These are phyloP conservation scores for Candida sojae DNA, from an alignment of 1,139 yeast species.

Conservation along the genomic window DNA sequence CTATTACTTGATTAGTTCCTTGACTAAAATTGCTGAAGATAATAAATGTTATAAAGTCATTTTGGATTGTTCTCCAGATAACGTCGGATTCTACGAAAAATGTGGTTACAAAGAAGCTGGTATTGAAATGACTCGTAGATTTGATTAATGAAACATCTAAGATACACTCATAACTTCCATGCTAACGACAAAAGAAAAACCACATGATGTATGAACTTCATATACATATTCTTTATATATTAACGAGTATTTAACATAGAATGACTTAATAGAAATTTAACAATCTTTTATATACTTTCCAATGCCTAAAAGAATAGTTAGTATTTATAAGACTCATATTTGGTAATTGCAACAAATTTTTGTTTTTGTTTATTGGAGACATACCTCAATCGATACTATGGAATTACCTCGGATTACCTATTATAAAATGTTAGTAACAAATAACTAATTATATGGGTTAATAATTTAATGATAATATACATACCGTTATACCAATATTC, in stretches of 20 bases:
- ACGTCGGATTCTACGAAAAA: conserved; percentile 84
- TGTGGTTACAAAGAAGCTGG: conserved; percentile 74
- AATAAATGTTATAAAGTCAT: conserved; percentile 85
- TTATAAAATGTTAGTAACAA: not conserved
- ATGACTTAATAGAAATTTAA: conserved; percentile 3
- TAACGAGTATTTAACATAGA: not conserved
- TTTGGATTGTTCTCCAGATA: conserved; percentile 82
- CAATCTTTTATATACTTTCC: conserved; percentile 22
- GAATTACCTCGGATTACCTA: conserved; percentile 63
- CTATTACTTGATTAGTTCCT: conserved; percentile 57
- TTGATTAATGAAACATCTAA: conserved; percentile 10
- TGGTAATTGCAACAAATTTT: too few species aligned
- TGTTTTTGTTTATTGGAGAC: conserved; percentile 17
- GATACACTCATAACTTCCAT: not conserved
- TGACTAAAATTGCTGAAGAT: conserved; percentile 59
- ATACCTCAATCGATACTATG: conserved; percentile 56
- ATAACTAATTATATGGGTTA: not conserved
- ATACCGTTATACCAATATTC: conserved; percentile 56
- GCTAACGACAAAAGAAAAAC: not conserved
- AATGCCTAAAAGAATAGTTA: conserved; percentile 29
- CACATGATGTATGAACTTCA: not conserved
- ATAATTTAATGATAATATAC: conserved; percentile 16
- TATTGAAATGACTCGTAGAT: conserved; percentile 61
- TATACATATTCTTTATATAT: not conserved
- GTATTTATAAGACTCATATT: conserved; percentile 10